Conservation (phyloP, 225 moss, liverwort and hornwort genomes). For the Antitrichia curtipendula region DNA sequence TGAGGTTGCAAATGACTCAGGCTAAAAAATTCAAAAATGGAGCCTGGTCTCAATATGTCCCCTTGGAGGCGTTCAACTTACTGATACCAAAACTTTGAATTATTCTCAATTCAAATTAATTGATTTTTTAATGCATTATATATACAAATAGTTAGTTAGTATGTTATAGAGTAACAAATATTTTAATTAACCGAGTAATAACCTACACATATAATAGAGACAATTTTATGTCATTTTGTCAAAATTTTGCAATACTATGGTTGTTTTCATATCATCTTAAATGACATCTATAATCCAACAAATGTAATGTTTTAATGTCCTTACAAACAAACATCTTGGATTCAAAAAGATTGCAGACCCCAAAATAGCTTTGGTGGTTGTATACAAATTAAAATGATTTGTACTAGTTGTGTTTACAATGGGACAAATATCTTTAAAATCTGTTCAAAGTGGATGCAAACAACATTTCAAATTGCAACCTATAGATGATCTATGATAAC, state of each 20-base stretch:
- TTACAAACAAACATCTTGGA: background rate
- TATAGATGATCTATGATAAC: fast-evolving
- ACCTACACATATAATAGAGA: too few relatives aligned
- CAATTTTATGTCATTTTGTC: background rate
- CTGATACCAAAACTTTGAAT: background rate
- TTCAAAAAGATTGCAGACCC: fast-evolving
- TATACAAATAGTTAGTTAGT: background rate
- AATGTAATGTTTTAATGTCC: background rate
- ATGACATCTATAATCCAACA: background rate
- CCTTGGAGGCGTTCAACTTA: fast-evolving
- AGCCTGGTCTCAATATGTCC: fast-evolving
- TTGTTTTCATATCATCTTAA: background rate
- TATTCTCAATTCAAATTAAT: background rate
- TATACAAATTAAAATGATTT: background rate
- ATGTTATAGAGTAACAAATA: background rate
- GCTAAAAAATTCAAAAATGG: background rate
- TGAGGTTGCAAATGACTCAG: fast-evolving
- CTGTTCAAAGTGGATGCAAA: background rate
- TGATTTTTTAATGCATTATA: background rate
- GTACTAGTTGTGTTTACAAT: too few relatives aligned
- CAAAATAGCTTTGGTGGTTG: fast-evolving
- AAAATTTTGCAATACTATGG: background rate
- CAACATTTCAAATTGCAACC: background rate
- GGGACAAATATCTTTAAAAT: background rate
- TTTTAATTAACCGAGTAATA: background rate